Conservation (phyloP, 208 protist species). For the Trypanosoma scelopori region DNA sequence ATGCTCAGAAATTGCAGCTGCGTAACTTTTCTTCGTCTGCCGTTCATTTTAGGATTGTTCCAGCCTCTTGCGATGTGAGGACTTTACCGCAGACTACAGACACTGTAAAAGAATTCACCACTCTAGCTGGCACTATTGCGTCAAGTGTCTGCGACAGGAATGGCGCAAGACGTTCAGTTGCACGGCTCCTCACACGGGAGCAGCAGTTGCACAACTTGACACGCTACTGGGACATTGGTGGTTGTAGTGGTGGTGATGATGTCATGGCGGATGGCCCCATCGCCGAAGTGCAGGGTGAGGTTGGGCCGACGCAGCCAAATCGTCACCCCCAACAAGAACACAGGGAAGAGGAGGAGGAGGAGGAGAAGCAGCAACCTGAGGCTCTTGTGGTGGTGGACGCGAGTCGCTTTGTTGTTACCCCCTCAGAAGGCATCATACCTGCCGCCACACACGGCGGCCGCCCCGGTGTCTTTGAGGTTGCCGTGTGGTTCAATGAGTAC, state of each 20-base stretch:
- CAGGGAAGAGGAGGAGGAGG: background rate
- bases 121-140: background rate
- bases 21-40: conserved; percentile 45
- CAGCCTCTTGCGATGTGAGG: background rate
- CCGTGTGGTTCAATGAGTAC: conserved; percentile 58
- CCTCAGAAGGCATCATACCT: conserved; percentile 51
- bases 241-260: conserved; percentile 14
- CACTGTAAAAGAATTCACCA: background rate
- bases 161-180: background rate
- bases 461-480: conserved; percentile 44
- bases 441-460: conserved; percentile 69
- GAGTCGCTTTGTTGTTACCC: conserved; percentile 50
- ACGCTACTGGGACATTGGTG: conserved; percentile 25
- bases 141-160: background rate
- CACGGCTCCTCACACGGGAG: conserved; percentile 14
- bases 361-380: conserved; percentile 6
- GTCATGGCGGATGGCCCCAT: background rate
- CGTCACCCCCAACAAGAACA: background rate
- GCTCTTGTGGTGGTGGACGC: conserved; percentile 36
- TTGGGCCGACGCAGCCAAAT: background rate
- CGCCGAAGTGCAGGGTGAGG: background rate
- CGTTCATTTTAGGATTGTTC: conserved; percentile 51
- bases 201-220: conserved; percentile 12
- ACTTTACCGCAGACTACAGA: conserved; percentile 1
- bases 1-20: conserved; percentile 58